phyloP scores from a whole-genome alignment of 1,284 basidiomycete genomes.

The Porogramme epimiltina region DNA sequence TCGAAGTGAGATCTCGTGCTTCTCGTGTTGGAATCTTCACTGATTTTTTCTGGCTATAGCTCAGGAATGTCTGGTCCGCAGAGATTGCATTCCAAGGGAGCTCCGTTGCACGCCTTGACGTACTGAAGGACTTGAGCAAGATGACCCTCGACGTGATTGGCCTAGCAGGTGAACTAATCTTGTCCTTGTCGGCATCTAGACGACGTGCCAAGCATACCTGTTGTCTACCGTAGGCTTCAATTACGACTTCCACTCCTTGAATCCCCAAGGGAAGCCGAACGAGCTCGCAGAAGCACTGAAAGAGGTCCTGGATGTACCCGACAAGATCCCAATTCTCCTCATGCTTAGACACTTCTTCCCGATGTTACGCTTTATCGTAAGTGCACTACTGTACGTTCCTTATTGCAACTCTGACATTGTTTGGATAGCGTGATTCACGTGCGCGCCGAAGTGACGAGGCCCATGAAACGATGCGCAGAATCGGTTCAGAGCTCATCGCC shows the following conservation, averaged over 20 bases:
- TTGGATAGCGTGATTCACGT: conserved; percentile 3
- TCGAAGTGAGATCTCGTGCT: conserved; percentile 36
- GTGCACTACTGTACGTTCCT: not conserved
- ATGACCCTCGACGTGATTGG: conserved; percentile 54
- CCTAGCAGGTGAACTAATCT: conserved; percentile 34
- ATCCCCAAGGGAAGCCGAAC: conserved; percentile 26
- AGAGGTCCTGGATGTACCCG: conserved; percentile 14
- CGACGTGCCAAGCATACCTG: too few species aligned
- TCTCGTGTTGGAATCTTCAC: not conserved
- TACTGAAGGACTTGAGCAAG: conserved; percentile 41
- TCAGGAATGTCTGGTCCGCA: conserved; percentile 29
- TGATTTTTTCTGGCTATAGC: conserved; percentile 13
- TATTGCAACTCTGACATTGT: too few species aligned
- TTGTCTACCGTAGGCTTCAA: conserved; percentile 48
- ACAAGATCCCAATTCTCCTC: conserved; percentile 1
- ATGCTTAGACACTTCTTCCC: conserved; percentile 15
- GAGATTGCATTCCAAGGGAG: conserved; percentile 11
- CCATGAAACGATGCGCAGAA: conserved; percentile 33
- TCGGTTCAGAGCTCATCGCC: conserved; percentile 39
- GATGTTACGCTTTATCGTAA: conserved; percentile 16
- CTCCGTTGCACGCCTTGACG: conserved; percentile 35
- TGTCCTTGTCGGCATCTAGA: not conserved
- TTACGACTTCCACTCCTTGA: conserved; percentile 43
- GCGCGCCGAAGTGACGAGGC: conserved; percentile 18
- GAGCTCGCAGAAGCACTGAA: conserved; percentile 44